Percentiles rank a stretch among this genome's conserved stretches.
Conservation (phyloP, 768 basidiomycete genomes). For the Hypholoma fasciculare region DNA sequence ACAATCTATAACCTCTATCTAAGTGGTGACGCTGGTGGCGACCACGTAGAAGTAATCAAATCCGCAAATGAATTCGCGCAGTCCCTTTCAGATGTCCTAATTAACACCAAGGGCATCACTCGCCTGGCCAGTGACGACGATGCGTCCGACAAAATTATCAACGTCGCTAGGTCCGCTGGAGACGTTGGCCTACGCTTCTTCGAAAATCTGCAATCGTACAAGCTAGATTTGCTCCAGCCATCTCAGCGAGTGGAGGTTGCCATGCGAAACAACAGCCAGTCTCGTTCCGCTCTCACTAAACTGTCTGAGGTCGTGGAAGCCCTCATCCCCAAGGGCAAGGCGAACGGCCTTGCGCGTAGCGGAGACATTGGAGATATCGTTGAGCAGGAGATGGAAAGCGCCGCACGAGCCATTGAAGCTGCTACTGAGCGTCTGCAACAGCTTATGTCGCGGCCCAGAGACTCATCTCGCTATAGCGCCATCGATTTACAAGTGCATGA, state of each 20-base stretch:
- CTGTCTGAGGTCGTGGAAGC: constrained; percentile 87
- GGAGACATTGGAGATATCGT: constrained; percentile 97
- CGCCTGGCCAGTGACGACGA: constrained; percentile 91
- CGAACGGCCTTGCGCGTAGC: constrained; percentile 69
- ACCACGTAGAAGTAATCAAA: constrained; percentile 98
- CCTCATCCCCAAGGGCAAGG: constrained; percentile 83
- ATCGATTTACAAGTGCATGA: constrained; percentile 97
- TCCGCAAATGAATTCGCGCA: constrained; percentile 96
- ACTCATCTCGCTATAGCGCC: constrained; percentile 83
- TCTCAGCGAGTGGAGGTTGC: constrained; percentile 82
- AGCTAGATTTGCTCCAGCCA: constrained; percentile 78
- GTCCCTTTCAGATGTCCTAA: constrained; percentile 85
- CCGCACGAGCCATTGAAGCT: constrained; percentile 89
- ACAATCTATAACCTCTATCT: constrained; percentile 92
- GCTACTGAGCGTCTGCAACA: constrained; percentile 89
- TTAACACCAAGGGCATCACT: constrained; percentile 95
- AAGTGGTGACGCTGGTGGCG: constrained; percentile 83
- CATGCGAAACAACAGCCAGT: constrained; percentile 86
- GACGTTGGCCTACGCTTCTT: constrained; percentile 91
- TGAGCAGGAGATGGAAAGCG: constrained; percentile 93
- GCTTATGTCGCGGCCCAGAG: constrained; percentile 89
- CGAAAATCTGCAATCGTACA: constrained; percentile 95
- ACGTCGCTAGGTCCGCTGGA: constrained; percentile 81
- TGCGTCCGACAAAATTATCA: constrained; percentile 86
- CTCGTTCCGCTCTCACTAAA: constrained; percentile 77